These are phyloP conservation scores for Cladorrhinum sp. DNA, from an alignment of 2,329 filamentous ascomycete species.

Conservation along the genomic window DNA sequence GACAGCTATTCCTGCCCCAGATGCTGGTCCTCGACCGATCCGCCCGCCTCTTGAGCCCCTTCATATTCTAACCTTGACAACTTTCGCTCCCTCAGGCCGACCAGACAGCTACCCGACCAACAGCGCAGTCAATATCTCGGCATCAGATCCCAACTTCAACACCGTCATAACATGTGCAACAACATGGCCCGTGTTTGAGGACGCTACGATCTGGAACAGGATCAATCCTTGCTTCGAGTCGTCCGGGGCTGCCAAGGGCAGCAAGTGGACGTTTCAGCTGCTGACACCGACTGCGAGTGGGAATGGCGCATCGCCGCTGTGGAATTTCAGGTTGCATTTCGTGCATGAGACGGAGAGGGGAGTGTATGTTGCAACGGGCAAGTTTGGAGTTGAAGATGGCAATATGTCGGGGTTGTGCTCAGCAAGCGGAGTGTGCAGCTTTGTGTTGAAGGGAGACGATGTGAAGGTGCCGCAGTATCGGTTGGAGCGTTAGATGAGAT, in stretches of 20 bases:
- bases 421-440: constrained; percentile 2
- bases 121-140: background rate
- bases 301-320: constrained; percentile 1
- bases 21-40: constrained; percentile 36
- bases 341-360: background rate
- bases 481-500: constrained; percentile 4
- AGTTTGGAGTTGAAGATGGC: background rate
- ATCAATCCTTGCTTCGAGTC: background rate
- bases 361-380: background rate
- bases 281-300: constrained; percentile 4
- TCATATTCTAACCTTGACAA: background rate
- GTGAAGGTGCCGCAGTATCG: background rate
- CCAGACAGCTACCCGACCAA: background rate
- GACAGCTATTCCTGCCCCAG: constrained; percentile 44
- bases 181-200: background rate
- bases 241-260: background rate
- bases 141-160: background rate
- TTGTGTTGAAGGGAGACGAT: constrained; percentile 2
- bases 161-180: background rate
- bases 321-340: constrained; percentile 6
- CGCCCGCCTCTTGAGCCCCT: background rate
- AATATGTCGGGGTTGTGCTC: constrained; percentile 6
- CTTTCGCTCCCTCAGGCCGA: constrained; percentile 1
- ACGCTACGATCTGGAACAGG: background rate
- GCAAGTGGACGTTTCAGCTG: constrained; percentile 5